These are phyloP conservation scores for Flaveria floridana DNA, from an alignment of 140 eudicot genomes.

Conservation along the genomic window DNA sequence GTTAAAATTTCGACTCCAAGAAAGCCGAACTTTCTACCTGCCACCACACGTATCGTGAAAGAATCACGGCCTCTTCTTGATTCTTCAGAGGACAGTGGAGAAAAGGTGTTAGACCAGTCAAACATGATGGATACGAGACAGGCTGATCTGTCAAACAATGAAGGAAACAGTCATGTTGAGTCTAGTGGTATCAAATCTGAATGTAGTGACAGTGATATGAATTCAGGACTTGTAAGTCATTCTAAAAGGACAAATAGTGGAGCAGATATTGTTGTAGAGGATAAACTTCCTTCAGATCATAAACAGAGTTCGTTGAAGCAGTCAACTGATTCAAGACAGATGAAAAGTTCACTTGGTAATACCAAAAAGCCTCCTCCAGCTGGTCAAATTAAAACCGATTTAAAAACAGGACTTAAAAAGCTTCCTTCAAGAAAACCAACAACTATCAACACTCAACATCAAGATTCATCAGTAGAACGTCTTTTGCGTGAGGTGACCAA, in stretches of 20 bases:
- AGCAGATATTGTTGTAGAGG: slow-evolving; percentile 47
- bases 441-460: slow-evolving; percentile 47
- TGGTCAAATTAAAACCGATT: slow-evolving; percentile 46
- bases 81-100: slow-evolving; percentile 48
- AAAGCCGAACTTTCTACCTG: slow-evolving; percentile 65
- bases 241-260: slow-evolving; percentile 56
- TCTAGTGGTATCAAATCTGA: slow-evolving; percentile 69
- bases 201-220: slow-evolving; percentile 47
- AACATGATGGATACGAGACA: slow-evolving; percentile 49
- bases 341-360: slow-evolving; percentile 46
- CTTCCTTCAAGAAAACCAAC: slow-evolving; percentile 74
- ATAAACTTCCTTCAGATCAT: slow-evolving; percentile 43
- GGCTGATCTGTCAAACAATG: slow-evolving; percentile 51
- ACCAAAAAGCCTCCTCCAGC: slow-evolving; percentile 45
- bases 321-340: slow-evolving; percentile 53
- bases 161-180: slow-evolving; percentile 56
- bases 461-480: slow-evolving; percentile 89
- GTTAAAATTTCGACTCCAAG: slow-evolving; percentile 60
- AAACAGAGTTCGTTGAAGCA: slow-evolving; percentile 59
- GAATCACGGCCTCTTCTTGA: slow-evolving; percentile 41
- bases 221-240: slow-evolving; percentile 47
- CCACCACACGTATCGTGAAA: slow-evolving; percentile 52
- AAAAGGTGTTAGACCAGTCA: slow-evolving; percentile 53
- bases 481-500: slow-evolving; percentile 94
- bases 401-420: slow-evolving; percentile 51